phyloP scores from a whole-genome alignment of 306 rosid species.

The Inga leiocalycina region DNA sequence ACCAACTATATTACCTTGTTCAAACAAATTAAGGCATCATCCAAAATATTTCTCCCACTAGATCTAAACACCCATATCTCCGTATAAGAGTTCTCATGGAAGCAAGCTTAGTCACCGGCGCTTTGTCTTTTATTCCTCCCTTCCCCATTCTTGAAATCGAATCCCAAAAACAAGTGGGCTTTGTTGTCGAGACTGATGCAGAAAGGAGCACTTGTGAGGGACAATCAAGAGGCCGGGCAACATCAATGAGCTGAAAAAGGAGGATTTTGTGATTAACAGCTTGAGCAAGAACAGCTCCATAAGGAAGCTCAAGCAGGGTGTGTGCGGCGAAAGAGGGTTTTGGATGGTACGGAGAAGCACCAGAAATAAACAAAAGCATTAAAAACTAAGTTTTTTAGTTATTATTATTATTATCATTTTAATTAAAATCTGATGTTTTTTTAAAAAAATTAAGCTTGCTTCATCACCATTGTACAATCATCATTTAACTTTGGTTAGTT shows the following conservation, averaged over 20 bases:
- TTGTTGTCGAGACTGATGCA: conserved; percentile 59
- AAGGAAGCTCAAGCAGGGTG: too few relatives aligned
- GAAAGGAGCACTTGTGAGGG: conserved; percentile 39
- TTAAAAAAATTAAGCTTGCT: too few relatives aligned
- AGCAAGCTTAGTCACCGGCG: conserved; percentile 51
- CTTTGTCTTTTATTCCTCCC: conserved; percentile 54
- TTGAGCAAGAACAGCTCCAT: conserved; percentile 23
- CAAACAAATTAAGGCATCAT: conserved; percentile 45
- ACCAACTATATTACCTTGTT: conserved; percentile 45
- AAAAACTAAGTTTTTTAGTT: too few relatives aligned
- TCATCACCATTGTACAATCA: too few relatives aligned
- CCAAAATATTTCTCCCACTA: conserved; percentile 32
- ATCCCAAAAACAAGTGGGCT: conserved; percentile 57
- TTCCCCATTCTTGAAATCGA: conserved; percentile 50
- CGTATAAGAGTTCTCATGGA: conserved; percentile 61
- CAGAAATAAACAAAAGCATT: too few relatives aligned
- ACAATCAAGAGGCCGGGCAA: conserved; percentile 25
- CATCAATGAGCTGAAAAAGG: conserved; percentile 56
- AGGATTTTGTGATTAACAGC: conserved; percentile 53
- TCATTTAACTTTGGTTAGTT: too few relatives aligned
- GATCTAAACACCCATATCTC: conserved; percentile 46
- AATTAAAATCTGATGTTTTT: too few relatives aligned
- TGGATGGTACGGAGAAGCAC: too few relatives aligned
- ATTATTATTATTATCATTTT: too few relatives aligned
- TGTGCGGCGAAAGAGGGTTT: too few relatives aligned